Evolutionary conservation across 2,329 filamentous ascomycete species (phyloP), one percentile per base, ranked within the genome.

Genomic region (Aspergillus flavus): DNA sequence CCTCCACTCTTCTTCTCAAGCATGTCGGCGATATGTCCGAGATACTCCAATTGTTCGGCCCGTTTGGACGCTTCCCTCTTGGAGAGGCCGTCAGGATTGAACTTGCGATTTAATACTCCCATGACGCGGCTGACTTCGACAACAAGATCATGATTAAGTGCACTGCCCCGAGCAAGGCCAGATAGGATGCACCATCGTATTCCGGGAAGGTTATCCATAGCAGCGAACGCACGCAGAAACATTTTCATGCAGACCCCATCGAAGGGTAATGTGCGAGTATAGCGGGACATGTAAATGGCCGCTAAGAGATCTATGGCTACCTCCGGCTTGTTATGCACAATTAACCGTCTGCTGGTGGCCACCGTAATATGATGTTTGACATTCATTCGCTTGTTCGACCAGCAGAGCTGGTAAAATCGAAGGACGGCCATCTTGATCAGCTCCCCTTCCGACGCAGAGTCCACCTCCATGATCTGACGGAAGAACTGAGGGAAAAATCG

Each of bases 181-280:
- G 76, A 76, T 58, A 79, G 58, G 46, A 80, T 71, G 56, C 77
- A 79, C 79, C 79, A 80, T 56, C 78, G 76, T 3, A 79, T 65
- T 2, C 78, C 79, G n/a, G 71, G 69, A 9, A 76, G 59, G 36
- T 78, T 73, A 5, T 71, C 68, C 6, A 64, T 59, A 2, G 61
- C 60, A 1, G 74, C 70, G 50, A 75, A 79, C 9, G 73, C 75
- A 23, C 78, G 76, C 19, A 77, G 48, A 52, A 80, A 71, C 65
- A 79, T 73, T 62, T 79, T 78, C 67, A 80, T 70, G 56, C 72
- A 75, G 9, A 76, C 71, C n/a, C 73, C 73, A 55, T 78, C 73
- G 59, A 80, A 79, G 0, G 71, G 69, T 16, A 70, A 63, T 23
- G 68, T 63, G 2, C 69, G 71, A 12, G 73, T 73, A 71, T 76